These are phyloP conservation scores for Boletus tylopilopsis DNA, from an alignment of 768 basidiomycete species.

Conservation along the genomic window DNA sequence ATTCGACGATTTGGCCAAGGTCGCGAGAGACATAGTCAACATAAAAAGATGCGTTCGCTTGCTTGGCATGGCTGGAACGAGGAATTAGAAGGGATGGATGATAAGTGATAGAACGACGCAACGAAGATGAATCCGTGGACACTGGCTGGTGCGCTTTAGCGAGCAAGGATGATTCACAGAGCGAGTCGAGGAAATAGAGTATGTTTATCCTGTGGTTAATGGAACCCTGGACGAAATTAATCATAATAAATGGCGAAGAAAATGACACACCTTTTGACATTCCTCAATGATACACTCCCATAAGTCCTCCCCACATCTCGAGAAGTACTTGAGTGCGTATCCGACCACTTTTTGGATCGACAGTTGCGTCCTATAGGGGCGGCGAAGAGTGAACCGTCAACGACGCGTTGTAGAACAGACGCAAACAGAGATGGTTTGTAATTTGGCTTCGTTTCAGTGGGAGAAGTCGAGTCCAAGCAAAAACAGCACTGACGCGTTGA, in stretches of 20 bases:
- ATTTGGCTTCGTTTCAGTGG: too few species aligned
- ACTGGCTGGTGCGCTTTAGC: conserved; percentile 53
- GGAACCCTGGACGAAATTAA: conserved; percentile 76
- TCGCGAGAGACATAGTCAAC: conserved; percentile 78
- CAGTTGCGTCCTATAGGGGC: conserved; percentile 61
- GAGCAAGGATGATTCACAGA: conserved; percentile 75
- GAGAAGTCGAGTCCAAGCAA: too few species aligned
- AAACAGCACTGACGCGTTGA: conserved; percentile 51
- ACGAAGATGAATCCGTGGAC: conserved; percentile 21
- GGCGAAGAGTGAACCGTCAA: too few species aligned
- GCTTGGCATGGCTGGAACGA: conserved; percentile 29
- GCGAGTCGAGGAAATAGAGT: conserved; percentile 83
- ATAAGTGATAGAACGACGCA: neutral
- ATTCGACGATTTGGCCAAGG: conserved; percentile 70
- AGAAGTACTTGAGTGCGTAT: conserved; percentile 81
- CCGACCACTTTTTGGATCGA: conserved; percentile 87
- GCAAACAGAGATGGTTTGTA: too few species aligned
- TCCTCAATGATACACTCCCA: conserved; percentile 95
- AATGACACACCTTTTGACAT: conserved; percentile 66
- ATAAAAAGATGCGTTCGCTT: conserved; percentile 52
- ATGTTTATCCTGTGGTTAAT: conserved; percentile 94
- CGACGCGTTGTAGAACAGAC: too few species aligned
- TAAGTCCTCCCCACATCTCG: conserved; percentile 83
- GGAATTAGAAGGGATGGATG: neutral
- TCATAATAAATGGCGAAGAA: too few species aligned